Evolutionary conservation across 805 yeast species (phyloP).

Genomic region (Candida sakaeoensis): DNA sequence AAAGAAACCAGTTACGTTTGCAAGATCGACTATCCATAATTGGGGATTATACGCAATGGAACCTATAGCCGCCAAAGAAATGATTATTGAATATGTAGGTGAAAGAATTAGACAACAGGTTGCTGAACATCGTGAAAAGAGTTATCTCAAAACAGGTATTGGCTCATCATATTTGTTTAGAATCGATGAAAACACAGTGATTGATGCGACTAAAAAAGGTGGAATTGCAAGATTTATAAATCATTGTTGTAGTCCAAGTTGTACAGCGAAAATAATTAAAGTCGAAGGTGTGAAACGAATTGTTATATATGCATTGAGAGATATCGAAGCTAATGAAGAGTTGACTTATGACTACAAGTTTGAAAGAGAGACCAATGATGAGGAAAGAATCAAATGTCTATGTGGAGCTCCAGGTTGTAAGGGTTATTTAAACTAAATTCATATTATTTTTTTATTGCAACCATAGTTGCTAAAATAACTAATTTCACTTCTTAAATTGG

Average conservation of each 20-base stretch:
- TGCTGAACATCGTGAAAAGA: constrained; percentile 86
- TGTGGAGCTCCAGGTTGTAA: constrained; percentile 96
- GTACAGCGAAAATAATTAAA: constrained; percentile 93
- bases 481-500: constrained; percentile 1
- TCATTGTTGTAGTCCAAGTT: constrained; percentile 96
- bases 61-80: constrained; percentile 92
- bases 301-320: constrained; percentile 89
- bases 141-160: constrained; percentile 84
- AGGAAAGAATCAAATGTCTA: constrained; percentile 81
- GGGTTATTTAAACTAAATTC: constrained; percentile 70
- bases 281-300: constrained; percentile 92
- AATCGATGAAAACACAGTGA: constrained; percentile 89
- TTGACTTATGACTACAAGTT: constrained; percentile 95
- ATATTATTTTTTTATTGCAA: not conserved
- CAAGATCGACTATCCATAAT: constrained; percentile 93
- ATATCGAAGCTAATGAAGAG: constrained; percentile 85
- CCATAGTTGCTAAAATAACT: not conserved
- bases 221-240: constrained; percentile 96
- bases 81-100: constrained; percentile 98
- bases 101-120: constrained; percentile 90
- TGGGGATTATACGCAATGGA: constrained; percentile 98
- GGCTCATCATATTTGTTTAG: constrained; percentile 93
- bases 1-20: constrained; percentile 93
- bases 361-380: constrained; percentile 85
- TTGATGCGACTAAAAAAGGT: constrained; percentile 96